Evolutionary conservation across 805 yeast species (phyloP).

Genomic region (Candida berthetii): DNA sequence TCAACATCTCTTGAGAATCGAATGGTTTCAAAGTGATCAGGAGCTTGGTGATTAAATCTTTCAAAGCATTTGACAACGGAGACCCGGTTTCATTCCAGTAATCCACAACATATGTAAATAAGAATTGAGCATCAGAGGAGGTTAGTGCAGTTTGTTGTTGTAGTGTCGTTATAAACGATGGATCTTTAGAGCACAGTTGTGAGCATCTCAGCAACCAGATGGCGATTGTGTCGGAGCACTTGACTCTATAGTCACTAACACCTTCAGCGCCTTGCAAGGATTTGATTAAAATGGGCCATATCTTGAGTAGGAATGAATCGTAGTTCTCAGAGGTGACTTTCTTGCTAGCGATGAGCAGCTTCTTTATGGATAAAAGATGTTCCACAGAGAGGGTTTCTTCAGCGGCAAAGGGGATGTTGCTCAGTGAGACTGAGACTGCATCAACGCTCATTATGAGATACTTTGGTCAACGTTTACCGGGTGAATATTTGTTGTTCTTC

Average conservation of each 20-base stretch:
- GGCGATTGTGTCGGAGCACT: constrained; percentile 53
- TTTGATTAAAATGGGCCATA: constrained; percentile 23
- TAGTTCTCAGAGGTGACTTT: constrained; percentile 8
- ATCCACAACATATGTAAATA: constrained; percentile 54
- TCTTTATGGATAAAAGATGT: constrained; percentile 1
- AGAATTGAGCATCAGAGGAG: constrained; percentile 15
- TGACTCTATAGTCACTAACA: constrained; percentile 29
- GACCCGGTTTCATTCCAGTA: constrained; percentile 69
- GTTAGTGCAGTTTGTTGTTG: constrained; percentile 8
- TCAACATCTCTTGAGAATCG: constrained; percentile 20
- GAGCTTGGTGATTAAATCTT: constrained; percentile 52
- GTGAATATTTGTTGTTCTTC: no score
- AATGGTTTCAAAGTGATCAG: constrained; percentile 31
- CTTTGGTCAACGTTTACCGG: no score
- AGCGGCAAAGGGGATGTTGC: no score
- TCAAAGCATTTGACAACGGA: constrained; percentile 63
- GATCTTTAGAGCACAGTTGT: constrained; percentile 27
- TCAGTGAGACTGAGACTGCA: no score
- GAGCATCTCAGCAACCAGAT: constrained; percentile 57
- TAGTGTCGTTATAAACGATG: constrained; percentile 6
- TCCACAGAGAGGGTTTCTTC: neutral
- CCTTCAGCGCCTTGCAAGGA: constrained; percentile 28
- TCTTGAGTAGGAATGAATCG: constrained; percentile 6
- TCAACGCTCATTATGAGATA: no score
- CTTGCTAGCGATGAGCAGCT: constrained; percentile 12